Base-by-base conservation (phyloP, 176 grass and related monocot species). In the Oryza meridionalis region DNA sequence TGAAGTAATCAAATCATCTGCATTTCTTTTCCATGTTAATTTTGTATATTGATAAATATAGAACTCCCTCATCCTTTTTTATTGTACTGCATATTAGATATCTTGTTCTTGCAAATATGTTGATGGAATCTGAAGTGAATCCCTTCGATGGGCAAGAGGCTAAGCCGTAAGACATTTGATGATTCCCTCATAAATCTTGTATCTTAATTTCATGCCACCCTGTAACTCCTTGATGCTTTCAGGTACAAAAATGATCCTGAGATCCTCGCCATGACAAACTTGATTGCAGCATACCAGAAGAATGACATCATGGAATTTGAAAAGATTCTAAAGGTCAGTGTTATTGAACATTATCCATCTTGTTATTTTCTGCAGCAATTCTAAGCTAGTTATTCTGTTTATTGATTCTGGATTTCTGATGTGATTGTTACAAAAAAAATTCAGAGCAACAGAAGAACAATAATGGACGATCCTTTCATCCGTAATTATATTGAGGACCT, bases 111-210 rank as follows among this genome's bases (percentile, higher is more conserved):
- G 96, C 96, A 12, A 99, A 99, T 86, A 99, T 99, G 96, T 85
- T 99, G 69, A 99, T 99, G 96, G 90, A 99, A 67, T 99, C 96
- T 73, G 96, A 99, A 99, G 96, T 99, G 73, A 99, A 99, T 91
- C 96, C 96, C 24, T 99, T 99, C 37, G 96, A 99, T 89, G 96
- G 96, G 63, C 96, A 99, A 90, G 96, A 99, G 84, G 96, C 96
- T 45, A 99, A 99, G 64, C 96, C 96, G 96, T 99, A 92, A 89
- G 96, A 55, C 19, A 65, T 77, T 63, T 44, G 16, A 77, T 26
- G 19, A 33, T 38, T 24, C 64, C 15, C 11, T 68, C 33, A 38
- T 68, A 50, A 27, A 78, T 82, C 33, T 55, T 84, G 25, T 86
- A 78, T 16, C 69, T 92, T 77, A 6, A 51, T 75, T 51, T 38